A percentile compares a stretch with the other conserved stretches of the same genome.
phyloP scores from a whole-genome alignment of 441 rosid species.

The Eruca vesicaria region DNA sequence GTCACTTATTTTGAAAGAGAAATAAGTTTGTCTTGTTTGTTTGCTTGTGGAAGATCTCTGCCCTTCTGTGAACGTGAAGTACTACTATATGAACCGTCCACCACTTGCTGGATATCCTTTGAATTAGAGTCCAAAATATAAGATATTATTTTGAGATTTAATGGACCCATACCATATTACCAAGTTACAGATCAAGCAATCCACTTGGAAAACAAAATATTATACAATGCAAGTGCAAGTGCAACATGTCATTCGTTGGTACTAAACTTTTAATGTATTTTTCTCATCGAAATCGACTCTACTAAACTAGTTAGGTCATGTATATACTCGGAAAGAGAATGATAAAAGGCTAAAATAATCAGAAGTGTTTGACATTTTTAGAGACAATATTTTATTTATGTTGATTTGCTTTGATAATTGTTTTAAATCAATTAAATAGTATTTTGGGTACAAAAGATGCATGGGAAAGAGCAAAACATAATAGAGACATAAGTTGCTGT shows the following conservation, averaged over 20 bases:
- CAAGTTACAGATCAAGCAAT: slow-evolving; percentile 28
- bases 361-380: slow-evolving; percentile 4
- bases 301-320: neutral
- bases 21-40: neutral
- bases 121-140: slow-evolving; percentile 21
- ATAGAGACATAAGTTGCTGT: slow-evolving; percentile 24
- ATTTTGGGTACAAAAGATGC: slow-evolving; percentile 16
- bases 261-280: slow-evolving; percentile 21
- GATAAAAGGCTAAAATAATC: neutral
- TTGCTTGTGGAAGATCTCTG: slow-evolving; percentile 11
- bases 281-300: slow-evolving; percentile 17
- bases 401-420: slow-evolving; percentile 6
- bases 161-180: slow-evolving; percentile 33
- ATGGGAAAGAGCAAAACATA: slow-evolving; percentile 16
- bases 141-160: slow-evolving; percentile 33
- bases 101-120: slow-evolving; percentile 30
- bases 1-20: neutral
- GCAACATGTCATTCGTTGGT: slow-evolving; percentile 20
- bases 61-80: slow-evolving; percentile 26
- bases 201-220: slow-evolving; percentile 22
- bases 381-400: neutral
- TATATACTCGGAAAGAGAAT: neutral
- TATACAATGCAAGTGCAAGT: slow-evolving; percentile 21
- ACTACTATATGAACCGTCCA: slow-evolving; percentile 26
- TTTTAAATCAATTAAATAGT: neutral